These are phyloP conservation scores for Pythium periplocum DNA, from an alignment of 352 stramenopile species.

Conservation along the genomic window DNA sequence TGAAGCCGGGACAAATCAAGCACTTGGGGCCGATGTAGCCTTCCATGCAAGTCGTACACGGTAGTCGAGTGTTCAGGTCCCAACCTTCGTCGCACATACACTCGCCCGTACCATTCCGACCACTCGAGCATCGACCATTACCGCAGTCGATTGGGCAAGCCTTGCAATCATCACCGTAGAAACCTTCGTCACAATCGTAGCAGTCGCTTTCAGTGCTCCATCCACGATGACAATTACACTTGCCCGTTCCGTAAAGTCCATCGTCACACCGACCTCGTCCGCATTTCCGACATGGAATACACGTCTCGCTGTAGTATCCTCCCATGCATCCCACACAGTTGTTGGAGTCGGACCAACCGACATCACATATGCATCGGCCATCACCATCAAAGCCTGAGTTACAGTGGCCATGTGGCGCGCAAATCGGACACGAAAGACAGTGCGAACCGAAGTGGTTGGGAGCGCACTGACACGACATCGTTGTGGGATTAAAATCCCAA, in stretches of 20 bases:
- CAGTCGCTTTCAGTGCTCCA: slow-evolving; percentile 76
- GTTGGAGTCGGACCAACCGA: slow-evolving; percentile 84
- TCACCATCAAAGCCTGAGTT: slow-evolving; percentile 80
- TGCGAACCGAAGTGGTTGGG: slow-evolving; percentile 75
- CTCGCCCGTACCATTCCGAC: slow-evolving; percentile 67
- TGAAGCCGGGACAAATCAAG: slow-evolving; percentile 62
- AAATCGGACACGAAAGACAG: slow-evolving; percentile 82
- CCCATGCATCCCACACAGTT: slow-evolving; percentile 86
- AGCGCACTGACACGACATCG: slow-evolving; percentile 82
- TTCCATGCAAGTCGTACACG: slow-evolving; percentile 68
- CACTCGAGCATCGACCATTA: slow-evolving; percentile 71
- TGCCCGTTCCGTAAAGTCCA: slow-evolving; percentile 61
- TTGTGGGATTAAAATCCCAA: slow-evolving; percentile 86
- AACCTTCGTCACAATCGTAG: slow-evolving; percentile 80
- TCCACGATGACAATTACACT: slow-evolving; percentile 77
- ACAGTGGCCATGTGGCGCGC: slow-evolving; percentile 76
- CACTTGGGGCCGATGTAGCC: slow-evolving; percentile 74
- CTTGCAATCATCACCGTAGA: slow-evolving; percentile 69
- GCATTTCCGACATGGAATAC: slow-evolving; percentile 67
- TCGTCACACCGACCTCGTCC: slow-evolving; percentile 79
- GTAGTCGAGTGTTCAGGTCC: slow-evolving; percentile 48
- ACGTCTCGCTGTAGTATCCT: slow-evolving; percentile 75
- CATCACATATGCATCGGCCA: slow-evolving; percentile 77
- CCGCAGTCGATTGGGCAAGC: slow-evolving; percentile 67
- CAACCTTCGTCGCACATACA: slow-evolving; percentile 77